Base-by-base conservation (phyloP, 169 alveolate genomes). In the Cryptosporidium sp. region DNA sequence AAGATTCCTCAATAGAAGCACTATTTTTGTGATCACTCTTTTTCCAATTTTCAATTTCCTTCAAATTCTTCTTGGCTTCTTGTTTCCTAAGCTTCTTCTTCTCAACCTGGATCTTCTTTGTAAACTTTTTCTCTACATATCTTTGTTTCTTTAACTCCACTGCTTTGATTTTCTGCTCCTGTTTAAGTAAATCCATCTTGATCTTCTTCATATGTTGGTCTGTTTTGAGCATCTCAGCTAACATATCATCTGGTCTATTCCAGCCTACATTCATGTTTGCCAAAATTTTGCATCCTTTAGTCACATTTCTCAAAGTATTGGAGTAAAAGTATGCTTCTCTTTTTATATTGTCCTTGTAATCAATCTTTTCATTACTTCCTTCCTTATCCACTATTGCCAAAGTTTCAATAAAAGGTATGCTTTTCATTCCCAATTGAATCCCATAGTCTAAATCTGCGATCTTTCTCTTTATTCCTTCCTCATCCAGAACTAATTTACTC, bases 181-280 rank as follows among this genome's bases (percentile, higher is more conserved):
- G 89, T 21, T 61, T 80, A 21, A 80, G 48, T 48, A 80, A 62
- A 59, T 80, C 89, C 62, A 43, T n/a, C 50, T 70, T 69, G 14
- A 86, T 84, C 43, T 70, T 71, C 70, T 70, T 84, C 92, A 86
- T 86, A 33, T 86, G 92, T 14, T 70, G 87, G 39, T 86, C 92
- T 14, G 87, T 52, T 45, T 86, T 86, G 39, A 86, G 80, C 92
- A 86, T 86, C 35, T 86, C 92, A 16, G 92, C 92, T 39, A 73
- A 70, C 89, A 86, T 73, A 55, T 86, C 92, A 37, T 86, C 84
- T 4, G 92, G 92, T 26, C 92, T 84, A 37, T 86, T 86, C 89
- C 89, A 80, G 16, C 41, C 41, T n/a, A 80, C 37, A 9, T 29
- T 31, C 65, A 80, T 62, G 3, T 33, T 33, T n/a, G 10, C 59